Evolutionary conservation across 2,329 filamentous ascomycete genomes (phyloP).

Genomic region (Aspergillus udagawae): DNA sequence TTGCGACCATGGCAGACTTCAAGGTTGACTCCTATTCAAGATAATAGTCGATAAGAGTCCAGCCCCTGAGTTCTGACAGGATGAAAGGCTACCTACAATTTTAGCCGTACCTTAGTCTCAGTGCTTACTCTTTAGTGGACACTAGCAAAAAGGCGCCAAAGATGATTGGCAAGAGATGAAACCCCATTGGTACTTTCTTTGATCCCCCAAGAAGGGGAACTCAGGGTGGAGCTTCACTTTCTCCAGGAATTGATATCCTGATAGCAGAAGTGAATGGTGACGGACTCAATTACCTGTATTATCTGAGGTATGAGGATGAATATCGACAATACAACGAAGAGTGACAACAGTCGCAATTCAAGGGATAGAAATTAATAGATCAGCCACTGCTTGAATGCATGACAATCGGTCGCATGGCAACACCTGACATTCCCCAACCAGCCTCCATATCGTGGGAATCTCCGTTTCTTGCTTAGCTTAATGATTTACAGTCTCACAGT

Average conservation of each 20-base stretch:
- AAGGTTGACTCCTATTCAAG: no score
- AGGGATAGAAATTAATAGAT: neutral
- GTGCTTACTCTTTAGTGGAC: neutral
- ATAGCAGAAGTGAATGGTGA: neutral
- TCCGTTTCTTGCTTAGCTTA: conserved; percentile 14
- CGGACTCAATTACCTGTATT: neutral
- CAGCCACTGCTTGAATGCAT: neutral
- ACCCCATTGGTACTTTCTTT: neutral
- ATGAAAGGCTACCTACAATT: neutral
- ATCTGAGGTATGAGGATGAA: neutral
- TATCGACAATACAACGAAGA: neutral
- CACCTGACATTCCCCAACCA: neutral
- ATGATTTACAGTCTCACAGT: conserved; percentile 7
- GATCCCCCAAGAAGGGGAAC: neutral
- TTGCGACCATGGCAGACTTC: neutral
- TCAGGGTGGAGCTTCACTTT: neutral
- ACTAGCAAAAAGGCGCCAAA: neutral
- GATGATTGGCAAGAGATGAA: conserved; percentile 3
- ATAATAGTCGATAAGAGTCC: neutral
- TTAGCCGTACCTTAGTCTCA: neutral
- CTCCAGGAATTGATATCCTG: neutral
- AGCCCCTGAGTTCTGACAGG: no score
- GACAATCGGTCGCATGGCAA: neutral
- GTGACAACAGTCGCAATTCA: neutral
- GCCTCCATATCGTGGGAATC: conserved; percentile 3